Evolutionary conservation across 805 yeast species (phyloP).

Genomic region (Saccharomycopsis javanensis): DNA sequence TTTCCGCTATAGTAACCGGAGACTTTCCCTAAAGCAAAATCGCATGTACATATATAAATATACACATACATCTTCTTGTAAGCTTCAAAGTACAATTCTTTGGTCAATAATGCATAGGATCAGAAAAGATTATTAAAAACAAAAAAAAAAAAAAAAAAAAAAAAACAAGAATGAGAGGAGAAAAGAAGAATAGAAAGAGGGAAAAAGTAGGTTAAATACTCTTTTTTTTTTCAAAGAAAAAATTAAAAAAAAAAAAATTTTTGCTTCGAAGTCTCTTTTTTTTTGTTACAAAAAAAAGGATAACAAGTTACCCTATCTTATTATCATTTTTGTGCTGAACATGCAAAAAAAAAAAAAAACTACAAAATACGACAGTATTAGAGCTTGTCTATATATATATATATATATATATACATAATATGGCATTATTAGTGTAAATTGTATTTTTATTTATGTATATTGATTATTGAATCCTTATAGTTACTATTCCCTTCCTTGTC

Average conservation of each 20-base stretch:
- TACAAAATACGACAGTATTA: too few relatives aligned
- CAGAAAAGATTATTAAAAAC: too few relatives aligned
- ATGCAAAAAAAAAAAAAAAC: too few relatives aligned
- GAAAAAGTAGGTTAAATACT: not conserved
- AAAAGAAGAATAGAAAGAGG: not conserved
- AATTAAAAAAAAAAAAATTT: not conserved
- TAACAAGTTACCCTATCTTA: not conserved
- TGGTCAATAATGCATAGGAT: constrained; percentile 11
- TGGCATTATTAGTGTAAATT: too few relatives aligned
- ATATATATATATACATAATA: too few relatives aligned
- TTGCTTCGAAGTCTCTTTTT: not conserved
- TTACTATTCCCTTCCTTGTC: not conserved
- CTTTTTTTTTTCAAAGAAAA: not conserved
- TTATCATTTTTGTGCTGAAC: too few relatives aligned
- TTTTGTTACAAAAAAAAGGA: not conserved
- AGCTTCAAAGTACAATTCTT: constrained; percentile 21
- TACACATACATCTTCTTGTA: constrained; percentile 10
- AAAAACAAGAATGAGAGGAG: not conserved
- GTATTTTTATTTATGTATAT: too few relatives aligned
- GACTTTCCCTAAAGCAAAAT: constrained; percentile 21
- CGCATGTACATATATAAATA: not conserved
- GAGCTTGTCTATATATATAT: too few relatives aligned
- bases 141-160: not conserved
- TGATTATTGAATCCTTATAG: not conserved
- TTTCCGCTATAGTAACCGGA: constrained; percentile 21